Evolutionary conservation across 192 early-diverging fungal genomes (phyloP).

Genomic region (Coemansia sp.): DNA sequence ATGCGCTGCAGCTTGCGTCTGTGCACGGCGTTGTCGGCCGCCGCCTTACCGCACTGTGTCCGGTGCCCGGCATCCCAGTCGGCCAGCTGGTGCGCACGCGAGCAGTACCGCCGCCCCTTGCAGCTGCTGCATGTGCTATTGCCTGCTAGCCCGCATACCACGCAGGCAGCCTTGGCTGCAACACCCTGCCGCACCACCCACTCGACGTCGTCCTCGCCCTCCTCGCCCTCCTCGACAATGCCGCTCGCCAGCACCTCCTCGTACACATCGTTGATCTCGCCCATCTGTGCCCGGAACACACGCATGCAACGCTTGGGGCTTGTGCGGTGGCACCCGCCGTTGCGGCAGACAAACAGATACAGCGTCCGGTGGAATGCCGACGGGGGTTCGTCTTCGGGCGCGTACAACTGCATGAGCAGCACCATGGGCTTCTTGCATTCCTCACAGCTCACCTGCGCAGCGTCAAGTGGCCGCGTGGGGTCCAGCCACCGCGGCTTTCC

Average conservation of each 20-base stretch:
- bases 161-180: conserved; percentile 52
- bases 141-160: conserved; percentile 69
- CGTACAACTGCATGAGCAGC: conserved; percentile 84
- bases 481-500: conserved; percentile 84
- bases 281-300: conserved; percentile 74
- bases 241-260: conserved; percentile 17
- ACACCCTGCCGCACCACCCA: conserved; percentile 16
- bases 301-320: conserved; percentile 68
- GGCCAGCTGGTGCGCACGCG: conserved; percentile 73
- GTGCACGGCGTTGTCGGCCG: conserved; percentile 13
- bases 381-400: conserved; percentile 81
- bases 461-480: conserved; percentile 59
- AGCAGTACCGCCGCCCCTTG: conserved; percentile 71
- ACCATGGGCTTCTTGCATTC: conserved; percentile 72
- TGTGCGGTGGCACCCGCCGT: conserved; percentile 73
- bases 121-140: conserved; percentile 79
- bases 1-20: conserved; percentile 15
- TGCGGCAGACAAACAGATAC: conserved; percentile 91
- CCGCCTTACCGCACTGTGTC: conserved; percentile 54
- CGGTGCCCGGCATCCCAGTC: conserved; percentile 82
- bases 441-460: conserved; percentile 62
- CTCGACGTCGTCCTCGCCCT: conserved; percentile 31
- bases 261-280: conserved; percentile 69
- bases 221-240: conserved; percentile 31
- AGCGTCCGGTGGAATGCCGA: conserved; percentile 89